Evolutionary conservation across 495 filamentous ascomycete species (phyloP), one percentile per base, ranked within the genome.

Genomic region (Jackrogersella multiformis): DNA sequence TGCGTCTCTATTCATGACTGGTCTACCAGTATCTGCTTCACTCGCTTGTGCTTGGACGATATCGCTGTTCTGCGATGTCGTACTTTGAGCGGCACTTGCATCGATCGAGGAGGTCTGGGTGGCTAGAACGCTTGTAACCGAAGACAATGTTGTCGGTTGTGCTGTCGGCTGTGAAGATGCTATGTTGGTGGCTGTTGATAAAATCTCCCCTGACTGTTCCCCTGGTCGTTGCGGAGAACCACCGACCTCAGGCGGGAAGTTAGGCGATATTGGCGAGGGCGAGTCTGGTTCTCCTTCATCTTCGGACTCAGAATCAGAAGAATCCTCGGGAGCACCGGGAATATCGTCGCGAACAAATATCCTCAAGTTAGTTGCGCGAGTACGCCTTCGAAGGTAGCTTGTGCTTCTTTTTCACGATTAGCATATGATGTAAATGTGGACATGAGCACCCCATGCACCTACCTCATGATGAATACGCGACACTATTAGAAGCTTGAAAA

Each of bases 401-500:
- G 49, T 26, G 38, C 41, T 69, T 42, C 66, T 69, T 48, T 6
- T 15, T 20, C 24, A 9, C 7, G 18, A 16, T 68, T 55, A 68
- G 54, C n/a, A 7, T 10, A 2, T 10, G 15, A 20, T n/a, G n/a
- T 7, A 7, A 30, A 48, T 46, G 46, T 15, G 1, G 12, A 32
- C n/a, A 39, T 6, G 1, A 56, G 23, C 7, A 30, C 10, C 6
- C 15, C 8, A 5, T 24, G 3, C 9, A 36, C 66, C 18, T 34
- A 69, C 66, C 66, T 64, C 66, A 69, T 69, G 59, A 16, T 65
- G 56, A 45, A 30, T 51, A 56, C 23, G 41, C 51, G n/a, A 56
- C 49, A 69, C 60, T 61, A 64, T 52, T 56, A 51, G 36, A 56
- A 45, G 28, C 49, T 64, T 56, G 56, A 56, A 38, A 45, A 56